These are phyloP conservation scores for Lagenidium giganteum DNA, from an alignment of 352 stramenopile genomes.

Conservation along the genomic window DNA sequence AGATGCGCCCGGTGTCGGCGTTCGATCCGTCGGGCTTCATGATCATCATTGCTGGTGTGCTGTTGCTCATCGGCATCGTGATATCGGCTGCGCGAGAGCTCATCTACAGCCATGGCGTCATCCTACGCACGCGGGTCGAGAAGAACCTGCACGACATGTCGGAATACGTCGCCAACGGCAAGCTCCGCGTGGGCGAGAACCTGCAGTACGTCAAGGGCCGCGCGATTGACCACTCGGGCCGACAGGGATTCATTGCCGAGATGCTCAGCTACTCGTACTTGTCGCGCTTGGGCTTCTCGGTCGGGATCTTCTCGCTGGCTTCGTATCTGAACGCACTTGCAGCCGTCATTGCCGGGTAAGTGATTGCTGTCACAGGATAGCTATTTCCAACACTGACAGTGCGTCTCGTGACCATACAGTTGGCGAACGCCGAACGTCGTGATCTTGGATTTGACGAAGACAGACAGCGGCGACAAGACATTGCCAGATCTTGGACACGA, in stretches of 20 bases:
- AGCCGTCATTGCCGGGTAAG: conserved; percentile 67
- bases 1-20: conserved; percentile 73
- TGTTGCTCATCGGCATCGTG: conserved; percentile 64
- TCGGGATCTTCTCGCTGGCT: conserved; percentile 65
- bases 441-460: conserved; percentile 57
- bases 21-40: conserved; percentile 86
- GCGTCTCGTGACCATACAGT: conserved; percentile 17
- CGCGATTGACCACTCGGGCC: conserved; percentile 67
- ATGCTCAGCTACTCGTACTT: conserved; percentile 87
- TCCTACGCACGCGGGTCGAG: conserved; percentile 51
- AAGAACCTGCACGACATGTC: conserved; percentile 78
- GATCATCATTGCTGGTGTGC: conserved; percentile 63
- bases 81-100: conserved; percentile 39
- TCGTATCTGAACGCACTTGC: conserved; percentile 83
- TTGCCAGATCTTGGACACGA: conserved; percentile 82
- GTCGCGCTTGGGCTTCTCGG: conserved; percentile 72
- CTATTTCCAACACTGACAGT: not conserved
- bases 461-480: conserved; percentile 64
- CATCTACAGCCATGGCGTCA: conserved; percentile 29
- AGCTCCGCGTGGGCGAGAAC: conserved; percentile 56
- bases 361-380: not conserved
- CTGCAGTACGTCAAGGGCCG: conserved; percentile 65
- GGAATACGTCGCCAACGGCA: conserved; percentile 65
- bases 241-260: conserved; percentile 81
- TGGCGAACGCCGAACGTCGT: conserved; percentile 83